phyloP scores from a whole-genome alignment of 2,329 filamentous ascomycete genomes.

The Cadophora luteo-olivacea region DNA sequence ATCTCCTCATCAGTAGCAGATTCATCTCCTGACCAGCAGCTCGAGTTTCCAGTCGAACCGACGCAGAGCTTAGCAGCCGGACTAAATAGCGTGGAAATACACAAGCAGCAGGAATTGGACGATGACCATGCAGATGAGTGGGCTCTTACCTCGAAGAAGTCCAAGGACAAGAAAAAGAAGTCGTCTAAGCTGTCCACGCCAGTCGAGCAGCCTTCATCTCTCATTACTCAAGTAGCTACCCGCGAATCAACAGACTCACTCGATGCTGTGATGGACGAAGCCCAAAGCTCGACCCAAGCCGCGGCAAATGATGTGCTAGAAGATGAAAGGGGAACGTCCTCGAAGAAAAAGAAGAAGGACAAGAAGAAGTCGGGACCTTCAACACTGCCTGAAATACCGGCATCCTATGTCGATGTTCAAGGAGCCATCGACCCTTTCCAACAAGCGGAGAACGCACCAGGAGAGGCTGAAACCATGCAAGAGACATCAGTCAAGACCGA shows the following conservation, averaged over 20 bases:
- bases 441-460: neutral
- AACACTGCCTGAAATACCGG: conserved; percentile 25
- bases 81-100: neutral
- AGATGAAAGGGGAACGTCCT: conserved; percentile 20
- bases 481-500: neutral
- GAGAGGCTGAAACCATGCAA: neutral
- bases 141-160: conserved; percentile 26
- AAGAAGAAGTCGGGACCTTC: conserved; percentile 33
- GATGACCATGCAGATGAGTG: conserved; percentile 10
- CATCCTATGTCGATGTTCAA: neutral
- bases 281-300: neutral
- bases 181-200: conserved; percentile 30
- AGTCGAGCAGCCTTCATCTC: conserved; percentile 7
- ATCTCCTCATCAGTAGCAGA: neutral
- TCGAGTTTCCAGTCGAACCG: neutral
- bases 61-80: neutral
- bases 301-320: neutral
- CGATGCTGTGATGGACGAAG: neutral
- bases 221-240: neutral
- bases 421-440: neutral
- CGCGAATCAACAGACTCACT: neutral
- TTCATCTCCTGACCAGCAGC: neutral
- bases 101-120: neutral
- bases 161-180: conserved; percentile 30
- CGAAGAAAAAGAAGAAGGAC: conserved; percentile 31